Evolutionary conservation across 129 eudicot species (phyloP).

Genomic region (Tagetes patula): DNA sequence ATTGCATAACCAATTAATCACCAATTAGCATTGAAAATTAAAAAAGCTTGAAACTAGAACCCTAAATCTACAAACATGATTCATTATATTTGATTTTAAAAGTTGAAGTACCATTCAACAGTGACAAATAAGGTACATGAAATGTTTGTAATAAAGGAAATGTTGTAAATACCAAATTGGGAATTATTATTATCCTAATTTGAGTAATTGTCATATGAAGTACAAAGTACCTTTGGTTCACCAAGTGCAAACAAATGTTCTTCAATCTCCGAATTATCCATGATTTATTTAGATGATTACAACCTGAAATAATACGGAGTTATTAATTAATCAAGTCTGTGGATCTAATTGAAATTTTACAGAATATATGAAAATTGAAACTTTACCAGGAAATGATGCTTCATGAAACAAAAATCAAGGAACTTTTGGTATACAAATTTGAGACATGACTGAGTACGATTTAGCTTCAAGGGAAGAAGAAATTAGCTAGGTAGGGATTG

Average conservation of each 20-base stretch:
- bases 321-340: not conserved
- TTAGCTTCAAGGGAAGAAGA: constrained; percentile 12
- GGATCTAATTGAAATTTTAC: not conserved
- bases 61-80: not conserved
- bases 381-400: constrained; percentile 50
- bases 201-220: not conserved
- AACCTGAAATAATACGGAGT: constrained; percentile 31
- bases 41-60: constrained; percentile 13
- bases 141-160: not conserved
- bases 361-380: not conserved
- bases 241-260: constrained; percentile 73
- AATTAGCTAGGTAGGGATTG: constrained; percentile 28
- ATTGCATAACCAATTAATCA: not conserved
- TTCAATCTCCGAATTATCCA: constrained; percentile 83
- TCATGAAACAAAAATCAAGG: constrained; percentile 39
- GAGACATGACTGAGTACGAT: not conserved
- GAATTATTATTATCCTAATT: not conserved
- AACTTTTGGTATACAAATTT: constrained; percentile 5
- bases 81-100: not conserved
- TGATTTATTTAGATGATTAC: constrained; percentile 25
- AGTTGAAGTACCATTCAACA: not conserved
- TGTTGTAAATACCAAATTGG: not conserved
- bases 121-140: constrained; percentile 4
- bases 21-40: constrained; percentile 25
- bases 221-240: constrained; percentile 81